Evolutionary conservation across 352 stramenopile genomes (phyloP), one percentile per base, ranked within the genome.

Genomic region (Globisporangium irregulare): DNA sequence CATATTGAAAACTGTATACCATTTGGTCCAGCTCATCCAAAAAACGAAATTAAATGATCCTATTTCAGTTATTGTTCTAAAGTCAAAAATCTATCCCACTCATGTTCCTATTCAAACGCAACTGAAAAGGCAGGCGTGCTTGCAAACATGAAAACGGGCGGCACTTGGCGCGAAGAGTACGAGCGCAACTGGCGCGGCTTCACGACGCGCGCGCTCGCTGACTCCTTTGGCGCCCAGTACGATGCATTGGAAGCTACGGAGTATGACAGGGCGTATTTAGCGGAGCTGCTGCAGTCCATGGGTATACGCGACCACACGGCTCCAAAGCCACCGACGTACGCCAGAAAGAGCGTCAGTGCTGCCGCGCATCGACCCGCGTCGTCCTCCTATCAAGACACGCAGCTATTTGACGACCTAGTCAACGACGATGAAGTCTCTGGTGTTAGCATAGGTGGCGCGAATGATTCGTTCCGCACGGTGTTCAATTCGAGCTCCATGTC

Each of bases 131-230:
- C 15, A 22, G 38, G 4, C 38, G 38, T 3, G 71, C 59, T 62
- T 56, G 20, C 27, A 51, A 24, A 38, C 60, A 18, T 36, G 36
- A 9, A 18, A 51, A 79, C 72, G 74, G 74, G 69, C 61, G 64
- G 67, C 59, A 66, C 64, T 72, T 91, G 82, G 82, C 81, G 83
- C 69, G 72, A 74, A 64, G 81, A 90, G 62, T 93, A 90, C 38
- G 84, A 91, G 73, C 76, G 76, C 56, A 63, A 87, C 53, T 93
- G 84, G 84, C 68, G 71, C 24, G n/a, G 59, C 27, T 86, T 78
- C 72, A 77, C 78, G 38, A 70, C 55, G 34, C 67, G 57, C n/a
- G 71, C 74, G 53, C 74, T 93, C 29, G 34, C 59, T 0, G 55
- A 78, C 8, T 65, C 54, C 34, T 89, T 90, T 36, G 82, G 81